Evolutionary conservation across 73 alveolate species (phyloP).

Genomic region (Paramecium primaurelia): DNA sequence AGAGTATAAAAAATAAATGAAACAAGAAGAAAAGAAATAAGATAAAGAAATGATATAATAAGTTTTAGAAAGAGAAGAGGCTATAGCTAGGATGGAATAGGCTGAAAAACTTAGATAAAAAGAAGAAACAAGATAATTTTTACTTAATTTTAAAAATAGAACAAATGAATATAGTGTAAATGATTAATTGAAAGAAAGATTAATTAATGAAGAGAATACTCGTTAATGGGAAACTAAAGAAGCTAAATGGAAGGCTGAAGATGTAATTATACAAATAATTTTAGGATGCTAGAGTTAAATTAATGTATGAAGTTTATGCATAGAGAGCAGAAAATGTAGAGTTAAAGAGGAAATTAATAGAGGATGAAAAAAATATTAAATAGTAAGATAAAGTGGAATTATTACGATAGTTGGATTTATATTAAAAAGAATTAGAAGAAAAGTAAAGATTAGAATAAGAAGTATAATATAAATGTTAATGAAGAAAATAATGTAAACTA

Average conservation of each 20-base stretch:
- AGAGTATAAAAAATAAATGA: not conserved
- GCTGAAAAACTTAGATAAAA: slow-evolving; percentile 22
- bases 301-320: slow-evolving; percentile 32
- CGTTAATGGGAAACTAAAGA: slow-evolving; percentile 17
- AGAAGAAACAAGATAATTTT: slow-evolving; percentile 36
- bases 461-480: not conserved
- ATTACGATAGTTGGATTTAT: not conserved
- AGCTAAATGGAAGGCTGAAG: slow-evolving; percentile 33
- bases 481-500: slow-evolving; percentile 17
- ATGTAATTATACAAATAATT: not conserved
- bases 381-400: not conserved
- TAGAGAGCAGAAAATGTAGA: slow-evolving; percentile 7
- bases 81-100: slow-evolving; percentile 4
- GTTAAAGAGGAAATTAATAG: not conserved
- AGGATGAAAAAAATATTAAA: not conserved
- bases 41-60: slow-evolving; percentile 8
- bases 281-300: slow-evolving; percentile 42
- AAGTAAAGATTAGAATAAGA: not conserved
- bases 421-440: not conserved
- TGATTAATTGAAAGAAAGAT: slow-evolving; percentile 15
- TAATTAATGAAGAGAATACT: not conserved
- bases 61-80: slow-evolving; percentile 32
- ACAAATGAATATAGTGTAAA: not conserved
- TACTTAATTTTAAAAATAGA: slow-evolving; percentile 20
- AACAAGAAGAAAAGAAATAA: not conserved